Evolutionary conservation across 306 rosid genomes (phyloP), one percentile per base, ranked within the genome.

Genomic region (Prunus dulcis): DNA sequence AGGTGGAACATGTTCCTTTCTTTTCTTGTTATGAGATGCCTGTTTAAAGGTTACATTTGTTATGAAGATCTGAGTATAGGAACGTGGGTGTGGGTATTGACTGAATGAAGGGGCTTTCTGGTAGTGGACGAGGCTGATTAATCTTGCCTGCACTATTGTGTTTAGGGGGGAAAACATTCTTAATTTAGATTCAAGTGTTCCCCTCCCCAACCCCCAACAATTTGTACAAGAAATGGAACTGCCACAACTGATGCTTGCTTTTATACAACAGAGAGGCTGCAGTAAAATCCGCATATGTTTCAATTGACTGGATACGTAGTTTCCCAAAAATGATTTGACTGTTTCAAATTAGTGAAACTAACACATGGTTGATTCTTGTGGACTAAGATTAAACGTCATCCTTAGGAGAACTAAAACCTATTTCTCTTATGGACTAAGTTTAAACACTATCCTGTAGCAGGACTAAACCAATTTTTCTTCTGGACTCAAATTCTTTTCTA

Each of bases 1-100:
- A 96, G 98, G 99, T 94, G 76, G 43, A 70, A 77, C 52, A 19
- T 50, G 69, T 82, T 64, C 58, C 74, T 63, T 62, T 75, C 46
- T 71, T 79, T 72, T 64, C 28, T 67, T 50, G 69, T 9, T 18
- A 65, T 57, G 32, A 25, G 30, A 53, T 43, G 58, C 25, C 12
- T 57, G 45, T 19, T 55, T 46, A 12, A 78, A 20, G 19, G n/a
- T 32, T 60, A 66, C 3, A 9, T 58, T 20, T 20, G 12, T 34
- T 63, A 18, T 52, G 10, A 65, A 46, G 52, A 51, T 25, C 52
- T 34, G 22, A 23, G 41, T 63, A 51, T 53, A 7, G 60, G 45
- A 25, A 67, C 15, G 52, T 19, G 46, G 67, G 45, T 56, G 45
- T 71, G 65, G 53, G 17, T 12, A 49, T 49, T 52, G 15, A 38